Evolutionary conservation across 2,329 filamentous ascomycete species (phyloP).

Genomic region (Ceratocystis cubensis): DNA sequence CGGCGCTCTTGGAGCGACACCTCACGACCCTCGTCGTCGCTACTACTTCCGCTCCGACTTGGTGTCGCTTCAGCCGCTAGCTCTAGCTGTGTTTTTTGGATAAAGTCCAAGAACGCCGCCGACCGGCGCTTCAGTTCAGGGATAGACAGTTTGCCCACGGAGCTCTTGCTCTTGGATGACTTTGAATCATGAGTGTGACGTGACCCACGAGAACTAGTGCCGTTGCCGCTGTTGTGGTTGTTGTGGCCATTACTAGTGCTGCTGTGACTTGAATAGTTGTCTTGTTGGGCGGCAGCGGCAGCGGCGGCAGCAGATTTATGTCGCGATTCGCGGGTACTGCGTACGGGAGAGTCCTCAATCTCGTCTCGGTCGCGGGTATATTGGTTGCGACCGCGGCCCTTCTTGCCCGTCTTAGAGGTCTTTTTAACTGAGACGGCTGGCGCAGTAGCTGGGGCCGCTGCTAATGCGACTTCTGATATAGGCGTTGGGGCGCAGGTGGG

Average conservation of each 20-base stretch:
- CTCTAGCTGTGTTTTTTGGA: conserved; percentile 77
- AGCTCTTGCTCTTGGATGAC: conserved; percentile 36
- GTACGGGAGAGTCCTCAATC: conserved; percentile 44
- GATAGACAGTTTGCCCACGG: conserved; percentile 63
- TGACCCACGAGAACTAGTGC: conserved; percentile 25
- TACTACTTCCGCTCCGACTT: conserved; percentile 26
- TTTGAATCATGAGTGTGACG: neutral
- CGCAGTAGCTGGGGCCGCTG: conserved; percentile 32
- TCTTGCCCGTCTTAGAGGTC: conserved; percentile 47
- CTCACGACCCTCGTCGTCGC: conserved; percentile 31
- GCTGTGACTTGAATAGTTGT: conserved; percentile 20
- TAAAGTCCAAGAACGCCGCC: conserved; percentile 76
- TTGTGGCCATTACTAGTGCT: conserved; percentile 26
- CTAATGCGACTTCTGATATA: conserved; percentile 28
- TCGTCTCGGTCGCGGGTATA: conserved; percentile 66
- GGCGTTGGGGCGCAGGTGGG: conserved; percentile 27
- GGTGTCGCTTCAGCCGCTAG: conserved; percentile 53
- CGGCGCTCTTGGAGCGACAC: conserved; percentile 22
- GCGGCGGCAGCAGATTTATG: conserved; percentile 9
- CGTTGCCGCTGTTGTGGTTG: conserved; percentile 36
- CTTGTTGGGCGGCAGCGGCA: neutral
- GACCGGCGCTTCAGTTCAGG: conserved; percentile 79
- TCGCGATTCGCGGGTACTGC: conserved; percentile 38
- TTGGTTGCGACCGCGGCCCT: conserved; percentile 64
- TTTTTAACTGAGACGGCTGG: conserved; percentile 42